phyloP scores from a whole-genome alignment of 371 early-diverging fungal genomes.

The Mucor indicus region DNA sequence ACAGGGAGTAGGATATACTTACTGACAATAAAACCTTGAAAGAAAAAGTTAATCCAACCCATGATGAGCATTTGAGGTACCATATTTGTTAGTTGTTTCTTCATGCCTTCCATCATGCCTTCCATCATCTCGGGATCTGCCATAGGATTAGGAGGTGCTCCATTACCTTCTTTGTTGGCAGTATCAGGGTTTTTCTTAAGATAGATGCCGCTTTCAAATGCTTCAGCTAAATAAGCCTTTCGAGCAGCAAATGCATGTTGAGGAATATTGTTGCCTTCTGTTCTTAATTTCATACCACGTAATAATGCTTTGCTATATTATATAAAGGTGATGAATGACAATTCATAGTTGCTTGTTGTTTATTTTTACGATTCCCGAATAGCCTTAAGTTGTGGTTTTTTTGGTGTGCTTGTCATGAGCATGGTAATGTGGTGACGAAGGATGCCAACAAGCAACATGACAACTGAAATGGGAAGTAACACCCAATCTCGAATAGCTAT shows the following conservation, averaged over 20 bases:
- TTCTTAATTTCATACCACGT: conserved; percentile 70
- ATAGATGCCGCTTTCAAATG: conserved; percentile 81
- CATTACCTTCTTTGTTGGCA: conserved; percentile 50
- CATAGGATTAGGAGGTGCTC: conserved; percentile 67
- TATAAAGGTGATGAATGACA: neutral
- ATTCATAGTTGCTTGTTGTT: neutral
- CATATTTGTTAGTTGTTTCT: conserved; percentile 93
- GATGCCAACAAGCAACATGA: conserved; percentile 95
- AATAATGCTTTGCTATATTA: conserved; percentile 66
- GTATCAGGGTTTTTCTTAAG: conserved; percentile 65
- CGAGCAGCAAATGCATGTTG: conserved; percentile 70
- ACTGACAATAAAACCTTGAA: conserved; percentile 95
- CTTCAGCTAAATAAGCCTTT: conserved; percentile 64
- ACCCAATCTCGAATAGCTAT: conserved; percentile 92
- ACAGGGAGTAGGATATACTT: conserved; percentile 26
- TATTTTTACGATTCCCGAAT: conserved; percentile 68
- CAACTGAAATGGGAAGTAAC: conserved; percentile 91
- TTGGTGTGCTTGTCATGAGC: conserved; percentile 77
- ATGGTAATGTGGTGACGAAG: conserved; percentile 87
- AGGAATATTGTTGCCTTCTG: conserved; percentile 69
- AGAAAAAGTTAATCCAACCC: conserved; percentile 98
- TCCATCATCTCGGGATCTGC: conserved; percentile 92
- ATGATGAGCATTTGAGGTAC: conserved; percentile 97
- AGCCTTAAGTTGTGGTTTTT: conserved; percentile 71
- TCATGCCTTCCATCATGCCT: conserved; percentile 96